A percentile compares a stretch with the other conserved stretches of the same genome.
These are phyloP conservation scores for Fusarium dlaminii DNA, from an alignment of 2,329 filamentous ascomycete genomes.

Conservation along the genomic window DNA sequence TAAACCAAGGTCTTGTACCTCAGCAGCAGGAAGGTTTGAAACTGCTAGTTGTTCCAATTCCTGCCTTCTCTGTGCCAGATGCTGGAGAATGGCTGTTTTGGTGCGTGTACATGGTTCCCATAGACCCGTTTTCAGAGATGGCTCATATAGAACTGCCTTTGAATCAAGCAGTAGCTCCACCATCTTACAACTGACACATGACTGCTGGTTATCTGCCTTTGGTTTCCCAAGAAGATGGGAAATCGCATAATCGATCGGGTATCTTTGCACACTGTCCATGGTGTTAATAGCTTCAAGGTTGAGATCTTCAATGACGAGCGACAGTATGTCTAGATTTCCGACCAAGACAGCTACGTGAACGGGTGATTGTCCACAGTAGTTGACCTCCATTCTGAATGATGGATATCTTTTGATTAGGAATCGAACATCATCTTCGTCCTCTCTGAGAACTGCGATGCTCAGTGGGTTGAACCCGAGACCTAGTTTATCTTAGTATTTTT, in stretches of 20 bases:
- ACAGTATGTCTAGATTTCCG: neutral
- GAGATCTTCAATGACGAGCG: accelerated
- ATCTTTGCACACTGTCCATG: neutral
- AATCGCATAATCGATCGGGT: neutral
- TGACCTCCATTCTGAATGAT: accelerated
- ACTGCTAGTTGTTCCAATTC: neutral
- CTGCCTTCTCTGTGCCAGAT: neutral
- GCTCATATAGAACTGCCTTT: neutral
- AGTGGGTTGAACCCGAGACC: neutral
- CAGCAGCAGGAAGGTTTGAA: neutral
- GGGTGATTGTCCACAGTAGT: neutral
- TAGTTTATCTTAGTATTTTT: neutral
- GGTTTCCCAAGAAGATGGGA: neutral
- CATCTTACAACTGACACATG: neutral
- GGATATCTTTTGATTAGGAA: accelerated
- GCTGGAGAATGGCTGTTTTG: neutral
- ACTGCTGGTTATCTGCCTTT: neutral
- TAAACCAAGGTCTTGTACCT: neutral
- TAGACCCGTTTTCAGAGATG: accelerated
- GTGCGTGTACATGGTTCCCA: accelerated
- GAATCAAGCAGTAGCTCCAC: neutral
- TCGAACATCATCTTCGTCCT: accelerated
- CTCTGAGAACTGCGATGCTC: neutral
- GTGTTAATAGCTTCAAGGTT: accelerated
- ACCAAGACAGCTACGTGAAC: neutral